Percentiles rank a stretch among this genome's conserved stretches.
phyloP scores from a whole-genome alignment of 768 basidiomycete genomes.

The Suillus placidus region DNA sequence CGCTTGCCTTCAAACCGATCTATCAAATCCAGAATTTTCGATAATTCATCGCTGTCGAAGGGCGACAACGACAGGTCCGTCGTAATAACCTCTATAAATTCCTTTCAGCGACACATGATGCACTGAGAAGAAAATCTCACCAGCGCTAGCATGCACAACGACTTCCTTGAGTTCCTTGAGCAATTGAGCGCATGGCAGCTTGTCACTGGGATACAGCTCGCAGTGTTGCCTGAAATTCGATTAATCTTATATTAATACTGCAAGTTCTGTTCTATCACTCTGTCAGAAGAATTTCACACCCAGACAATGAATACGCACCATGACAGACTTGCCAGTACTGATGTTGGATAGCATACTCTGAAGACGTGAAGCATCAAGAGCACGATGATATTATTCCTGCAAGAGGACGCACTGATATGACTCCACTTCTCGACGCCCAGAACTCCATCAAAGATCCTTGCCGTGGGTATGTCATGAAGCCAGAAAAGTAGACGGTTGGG shows the following conservation, averaged over 20 bases:
- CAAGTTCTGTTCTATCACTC: neutral
- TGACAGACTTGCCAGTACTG: conserved; percentile 26
- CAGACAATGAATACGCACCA: neutral
- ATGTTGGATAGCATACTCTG: conserved; percentile 24
- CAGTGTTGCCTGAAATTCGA: conserved; percentile 12
- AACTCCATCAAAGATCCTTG: conserved; percentile 36
- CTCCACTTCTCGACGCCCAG: conserved; percentile 40
- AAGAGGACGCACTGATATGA: conserved; percentile 41
- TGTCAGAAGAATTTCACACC: neutral
- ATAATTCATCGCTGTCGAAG: conserved; percentile 12
- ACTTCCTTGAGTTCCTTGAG: conserved; percentile 10
- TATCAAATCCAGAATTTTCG: conserved; percentile 11
- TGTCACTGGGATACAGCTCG: conserved; percentile 8
- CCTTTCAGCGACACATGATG: conserved; percentile 15
- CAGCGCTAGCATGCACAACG: conserved; percentile 20
- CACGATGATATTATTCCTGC: neutral
- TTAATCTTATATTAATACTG: no score
- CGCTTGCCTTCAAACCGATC: conserved; percentile 9
- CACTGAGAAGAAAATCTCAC: conserved; percentile 13
- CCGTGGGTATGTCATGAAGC: conserved; percentile 42
- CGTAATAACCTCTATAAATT: conserved; percentile 17
- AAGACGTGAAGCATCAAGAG: neutral
- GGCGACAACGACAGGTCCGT: conserved; percentile 12
- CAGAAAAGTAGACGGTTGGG: conserved; percentile 47
- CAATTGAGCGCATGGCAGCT: neutral